Evolutionary conservation across 2,329 filamentous ascomycete species (phyloP).

Genomic region (Cercospora sojina): DNA sequence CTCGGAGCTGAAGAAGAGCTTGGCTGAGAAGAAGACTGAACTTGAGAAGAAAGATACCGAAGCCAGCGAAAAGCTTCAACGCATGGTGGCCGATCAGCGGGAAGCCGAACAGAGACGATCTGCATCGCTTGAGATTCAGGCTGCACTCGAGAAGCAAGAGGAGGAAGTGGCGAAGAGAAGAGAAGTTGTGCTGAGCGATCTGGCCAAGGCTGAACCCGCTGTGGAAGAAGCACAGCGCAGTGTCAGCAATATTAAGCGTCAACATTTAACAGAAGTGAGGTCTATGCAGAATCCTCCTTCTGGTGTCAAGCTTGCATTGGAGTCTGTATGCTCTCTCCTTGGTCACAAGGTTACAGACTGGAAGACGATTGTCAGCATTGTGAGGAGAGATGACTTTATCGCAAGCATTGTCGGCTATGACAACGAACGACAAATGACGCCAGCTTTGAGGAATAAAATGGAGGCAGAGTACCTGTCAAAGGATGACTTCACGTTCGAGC

Average conservation of each 20-base stretch:
- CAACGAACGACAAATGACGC: slow-evolving; percentile 94
- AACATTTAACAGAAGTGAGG: slow-evolving; percentile 94
- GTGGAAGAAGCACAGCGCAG: slow-evolving; percentile 91
- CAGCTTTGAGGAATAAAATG: slow-evolving; percentile 78
- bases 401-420: slow-evolving; percentile 96
- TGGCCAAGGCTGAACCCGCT: slow-evolving; percentile 88
- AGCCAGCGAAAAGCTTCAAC: slow-evolving; percentile 94
- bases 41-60: slow-evolving; percentile 91
- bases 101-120: slow-evolving; percentile 90
- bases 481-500: slow-evolving; percentile 93
- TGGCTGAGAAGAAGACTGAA: slow-evolving; percentile 92
- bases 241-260: slow-evolving; percentile 97
- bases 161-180: slow-evolving; percentile 78
- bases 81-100: slow-evolving; percentile 93
- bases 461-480: slow-evolving; percentile 87
- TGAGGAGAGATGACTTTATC: slow-evolving; percentile 94
- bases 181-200: slow-evolving; percentile 80
- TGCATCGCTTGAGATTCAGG: slow-evolving; percentile 84
- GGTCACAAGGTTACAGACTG: slow-evolving; percentile 87
- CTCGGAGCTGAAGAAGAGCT: slow-evolving; percentile 80
- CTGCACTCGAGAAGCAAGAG: slow-evolving; percentile 83
- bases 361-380: slow-evolving; percentile 85
- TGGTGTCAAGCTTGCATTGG: slow-evolving; percentile 86
- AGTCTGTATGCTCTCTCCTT: slow-evolving; percentile 93
- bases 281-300: slow-evolving; percentile 92